Evolutionary conservation across 768 basidiomycete genomes (phyloP).

Genomic region (Lactarius evosmus): DNA sequence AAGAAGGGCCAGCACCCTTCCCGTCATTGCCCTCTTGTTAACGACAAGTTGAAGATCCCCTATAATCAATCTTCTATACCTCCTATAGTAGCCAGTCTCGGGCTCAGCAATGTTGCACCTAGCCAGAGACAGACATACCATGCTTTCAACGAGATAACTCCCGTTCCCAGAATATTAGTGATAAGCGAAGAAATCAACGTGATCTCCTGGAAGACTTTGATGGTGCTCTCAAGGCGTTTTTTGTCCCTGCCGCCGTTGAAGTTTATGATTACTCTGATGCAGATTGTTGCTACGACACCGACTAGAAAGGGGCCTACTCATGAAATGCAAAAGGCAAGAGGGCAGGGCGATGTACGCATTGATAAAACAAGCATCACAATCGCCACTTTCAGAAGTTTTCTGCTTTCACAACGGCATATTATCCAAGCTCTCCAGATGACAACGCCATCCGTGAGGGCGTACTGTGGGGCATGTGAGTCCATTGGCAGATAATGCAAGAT

Average conservation of each 20-base stretch:
- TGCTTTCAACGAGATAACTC: not conserved
- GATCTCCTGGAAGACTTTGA: not conserved
- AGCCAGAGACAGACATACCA: not conserved
- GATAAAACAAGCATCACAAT: not conserved
- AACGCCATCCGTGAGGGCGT: not conserved
- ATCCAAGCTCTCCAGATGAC: conserved; percentile 3
- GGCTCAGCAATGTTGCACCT: not conserved
- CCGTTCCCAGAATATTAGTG: not conserved
- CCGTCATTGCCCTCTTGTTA: not conserved
- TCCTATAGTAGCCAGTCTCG: not conserved
- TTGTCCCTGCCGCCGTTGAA: not conserved
- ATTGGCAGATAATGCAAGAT: not conserved
- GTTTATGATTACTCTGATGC: not conserved
- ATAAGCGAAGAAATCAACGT: not conserved
- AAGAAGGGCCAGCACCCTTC: not conserved
- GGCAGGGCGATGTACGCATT: not conserved
- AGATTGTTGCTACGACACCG: not conserved
- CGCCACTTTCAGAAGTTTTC: not conserved
- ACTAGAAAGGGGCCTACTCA: not conserved
- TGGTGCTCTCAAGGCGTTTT: not conserved
- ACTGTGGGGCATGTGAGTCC: not conserved
- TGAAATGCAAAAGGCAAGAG: not conserved
- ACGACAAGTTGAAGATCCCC: not conserved
- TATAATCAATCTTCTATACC: not conserved
- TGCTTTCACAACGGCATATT: not conserved